Evolutionary conservation across 2,329 filamentous ascomycete genomes (phyloP).

Genomic region (Bipolaris gigantea): DNA sequence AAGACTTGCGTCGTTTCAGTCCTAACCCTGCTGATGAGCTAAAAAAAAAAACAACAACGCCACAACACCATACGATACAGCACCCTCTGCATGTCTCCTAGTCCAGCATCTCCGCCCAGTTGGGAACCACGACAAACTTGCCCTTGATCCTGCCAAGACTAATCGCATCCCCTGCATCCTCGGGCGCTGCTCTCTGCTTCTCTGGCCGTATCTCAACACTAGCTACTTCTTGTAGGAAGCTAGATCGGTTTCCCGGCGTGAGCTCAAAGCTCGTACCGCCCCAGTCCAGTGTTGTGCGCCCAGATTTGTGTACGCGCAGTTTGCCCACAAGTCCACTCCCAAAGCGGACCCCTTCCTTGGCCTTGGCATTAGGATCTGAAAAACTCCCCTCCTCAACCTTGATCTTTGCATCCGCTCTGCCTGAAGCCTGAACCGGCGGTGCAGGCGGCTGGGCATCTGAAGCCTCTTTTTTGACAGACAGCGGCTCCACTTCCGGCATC

Average conservation of each 20-base stretch:
- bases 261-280: constrained; percentile 63
- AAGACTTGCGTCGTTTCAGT: too few relatives aligned
- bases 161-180: constrained; percentile 51
- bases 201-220: constrained; percentile 34
- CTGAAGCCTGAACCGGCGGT: constrained; percentile 11
- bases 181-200: constrained; percentile 40
- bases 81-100: constrained; percentile 9
- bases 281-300: constrained; percentile 64
- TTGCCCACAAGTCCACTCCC: constrained; percentile 62
- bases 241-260: constrained; percentile 57
- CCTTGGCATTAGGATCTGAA: constrained; percentile 19
- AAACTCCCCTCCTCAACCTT: constrained; percentile 39
- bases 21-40: too few relatives aligned
- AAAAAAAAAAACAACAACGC: too few relatives aligned
- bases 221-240: constrained; percentile 64
- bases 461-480: constrained; percentile 40
- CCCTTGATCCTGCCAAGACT: constrained; percentile 65
- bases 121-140: constrained; percentile 65
- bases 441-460: constrained; percentile 18
- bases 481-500: constrained; percentile 58
- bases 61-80: too few relatives aligned
- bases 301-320: constrained; percentile 63
- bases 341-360: constrained; percentile 40
- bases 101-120: constrained; percentile 59
- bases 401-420: constrained; percentile 28